Evolutionary conservation across 352 stramenopile species (phyloP).

Genomic region (Blastocystis sp.): DNA sequence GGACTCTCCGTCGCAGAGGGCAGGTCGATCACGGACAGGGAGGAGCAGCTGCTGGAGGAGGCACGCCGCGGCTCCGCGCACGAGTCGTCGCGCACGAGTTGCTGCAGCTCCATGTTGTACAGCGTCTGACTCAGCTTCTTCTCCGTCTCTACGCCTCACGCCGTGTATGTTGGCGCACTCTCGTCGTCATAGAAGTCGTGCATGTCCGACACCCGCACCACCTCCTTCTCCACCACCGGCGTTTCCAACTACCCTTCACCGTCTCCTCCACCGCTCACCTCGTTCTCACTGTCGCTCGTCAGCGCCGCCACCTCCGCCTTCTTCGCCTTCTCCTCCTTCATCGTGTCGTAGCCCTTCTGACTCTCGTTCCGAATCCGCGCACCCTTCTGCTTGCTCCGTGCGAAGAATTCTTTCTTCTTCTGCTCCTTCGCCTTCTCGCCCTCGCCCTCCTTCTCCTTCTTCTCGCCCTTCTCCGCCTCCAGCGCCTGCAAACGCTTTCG

Average conservation of each 20-base stretch:
- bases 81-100: conserved; percentile 36
- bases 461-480: neutral
- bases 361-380: neutral
- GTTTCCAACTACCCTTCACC: neutral
- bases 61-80: neutral
- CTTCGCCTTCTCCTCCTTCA: neutral
- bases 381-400: neutral
- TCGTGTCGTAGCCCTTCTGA: neutral
- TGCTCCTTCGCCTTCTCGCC: neutral
- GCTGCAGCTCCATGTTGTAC: conserved; percentile 36
- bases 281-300: conserved; percentile 43
- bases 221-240: neutral
- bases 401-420: conserved; percentile 7
- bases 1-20: neutral
- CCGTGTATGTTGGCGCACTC: neutral
- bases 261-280: neutral
- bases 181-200: conserved; percentile 58
- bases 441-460: neutral
- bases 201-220: neutral
- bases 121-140: conserved; percentile 10
- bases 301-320: neutral
- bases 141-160: conserved; percentile 26
- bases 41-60: neutral
- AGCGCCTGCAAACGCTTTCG: neutral
- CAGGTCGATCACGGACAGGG: neutral